Evolutionary conservation across 1,139 yeast genomes (phyloP), one percentile per base, ranked within the genome.

Genomic region (Geotrichum restrictum): DNA sequence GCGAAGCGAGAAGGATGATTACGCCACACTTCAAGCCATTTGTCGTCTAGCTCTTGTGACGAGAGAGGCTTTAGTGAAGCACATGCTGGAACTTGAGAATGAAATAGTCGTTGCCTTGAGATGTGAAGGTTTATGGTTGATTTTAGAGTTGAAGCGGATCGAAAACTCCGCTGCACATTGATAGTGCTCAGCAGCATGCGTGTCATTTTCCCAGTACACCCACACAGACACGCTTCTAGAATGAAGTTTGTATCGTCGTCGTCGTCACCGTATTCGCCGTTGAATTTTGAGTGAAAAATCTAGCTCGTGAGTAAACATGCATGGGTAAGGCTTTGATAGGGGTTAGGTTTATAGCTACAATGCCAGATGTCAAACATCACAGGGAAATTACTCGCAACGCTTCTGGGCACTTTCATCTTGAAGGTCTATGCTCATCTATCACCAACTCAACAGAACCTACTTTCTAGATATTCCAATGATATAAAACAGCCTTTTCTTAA

Each of bases 21-120:
- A 34, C 56, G 51, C 71, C 71, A 68, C 10, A 53, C 49, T 6
- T 57, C 49, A 2, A 53, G 47, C 74, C 74, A 70, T 59, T 70
- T 70, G n/a, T 48, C 45, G 33, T 65, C 69, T 31, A 65, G 53
- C 18, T 57, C 53, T 13, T 54, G 49, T 18, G 48, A 32, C 18
- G 51, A 49, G 11, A 53, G 49, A 16, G 49, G 36, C 18, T 49
- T 36, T n/a, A 50, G 46, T 3, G 48, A 37, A 33, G 45, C 53
- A 24, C 16, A 46, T 13, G 11, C 46, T 13, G 41, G 38, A 24
- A 49, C 13, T 13, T 3, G 32, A 11, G 41, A 41, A 11, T 49
- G 54, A 8, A 42, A 34, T 5, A 16, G 45, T 14, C 45, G 37
- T 14, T 13, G 13, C n/a, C 7, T 10, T 32, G 24, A 40, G 24